Percentiles rank a stretch among this genome's conserved stretches.
Evolutionary conservation across 805 yeast species (phyloP).

Genomic region (Saccharomycopsis capsularis): DNA sequence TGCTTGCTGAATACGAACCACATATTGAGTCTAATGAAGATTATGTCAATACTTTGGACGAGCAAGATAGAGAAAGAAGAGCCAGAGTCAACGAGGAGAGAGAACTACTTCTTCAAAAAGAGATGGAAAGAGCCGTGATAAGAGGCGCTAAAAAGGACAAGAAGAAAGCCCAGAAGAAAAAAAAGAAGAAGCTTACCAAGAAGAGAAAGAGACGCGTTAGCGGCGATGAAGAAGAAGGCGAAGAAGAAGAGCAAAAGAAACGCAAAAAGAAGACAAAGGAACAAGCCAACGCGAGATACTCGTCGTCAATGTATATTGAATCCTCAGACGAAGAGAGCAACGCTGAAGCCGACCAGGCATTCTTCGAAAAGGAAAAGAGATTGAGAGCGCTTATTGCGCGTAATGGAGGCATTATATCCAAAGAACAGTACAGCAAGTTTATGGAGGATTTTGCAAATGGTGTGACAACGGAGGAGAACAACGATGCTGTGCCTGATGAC

Average conservation of each 20-base stretch:
- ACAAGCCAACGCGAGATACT: slow-evolving; percentile 1
- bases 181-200: slow-evolving; percentile 13
- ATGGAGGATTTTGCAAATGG: slow-evolving; percentile 6
- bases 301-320: slow-evolving; percentile 28
- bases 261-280: slow-evolving; percentile 4
- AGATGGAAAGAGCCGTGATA: background rate
- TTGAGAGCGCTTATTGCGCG: slow-evolving; percentile 14
- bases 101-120: background rate
- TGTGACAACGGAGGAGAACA: too few species aligned
- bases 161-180: slow-evolving; percentile 9
- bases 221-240: slow-evolving; percentile 15
- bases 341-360: slow-evolving; percentile 7
- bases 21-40: background rate
- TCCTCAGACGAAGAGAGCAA: slow-evolving; percentile 29
- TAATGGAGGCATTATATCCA: slow-evolving; percentile 12
- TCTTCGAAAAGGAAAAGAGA: slow-evolving; percentile 16
- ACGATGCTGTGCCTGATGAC: too few species aligned
- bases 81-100: slow-evolving; percentile 21
- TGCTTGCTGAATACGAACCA: background rate
- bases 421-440: slow-evolving; percentile 8
- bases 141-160: slow-evolving; percentile 10
- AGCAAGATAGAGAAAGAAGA: slow-evolving; percentile 25
- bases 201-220: slow-evolving; percentile 17
- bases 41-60: slow-evolving; percentile 2
- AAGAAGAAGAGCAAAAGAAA: slow-evolving; percentile 16